phyloP scores from a whole-genome alignment of 805 yeast species.

The Wickerhamomyces mucosus region DNA sequence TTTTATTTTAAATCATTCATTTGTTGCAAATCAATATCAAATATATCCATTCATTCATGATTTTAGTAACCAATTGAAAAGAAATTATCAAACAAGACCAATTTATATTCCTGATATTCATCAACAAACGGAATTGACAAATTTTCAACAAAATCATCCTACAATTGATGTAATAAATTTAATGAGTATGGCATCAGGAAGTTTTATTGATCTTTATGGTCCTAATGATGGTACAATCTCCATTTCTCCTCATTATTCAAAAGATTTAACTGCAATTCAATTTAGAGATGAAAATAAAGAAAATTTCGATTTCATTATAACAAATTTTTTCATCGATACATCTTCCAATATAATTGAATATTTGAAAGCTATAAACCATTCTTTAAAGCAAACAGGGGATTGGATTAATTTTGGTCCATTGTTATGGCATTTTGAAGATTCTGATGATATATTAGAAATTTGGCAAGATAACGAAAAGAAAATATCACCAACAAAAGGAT shows the following conservation, averaged over 20 bases:
- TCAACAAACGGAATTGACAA: slow-evolving; percentile 29
- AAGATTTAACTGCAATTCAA: slow-evolving; percentile 27
- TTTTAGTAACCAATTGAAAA: slow-evolving; percentile 33
- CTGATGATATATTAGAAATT: slow-evolving; percentile 22
- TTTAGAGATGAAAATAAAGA: slow-evolving; percentile 32
- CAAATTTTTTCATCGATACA: slow-evolving; percentile 58
- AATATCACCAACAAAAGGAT: slow-evolving; percentile 35
- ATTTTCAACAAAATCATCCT: slow-evolving; percentile 20
- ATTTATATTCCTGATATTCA: slow-evolving; percentile 44
- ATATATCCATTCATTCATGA: slow-evolving; percentile 50
- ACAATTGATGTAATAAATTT: slow-evolving; percentile 35
- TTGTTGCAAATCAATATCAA: slow-evolving; percentile 27
- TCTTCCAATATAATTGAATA: slow-evolving; percentile 52
- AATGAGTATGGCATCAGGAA: slow-evolving; percentile 69
- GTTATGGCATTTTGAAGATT: slow-evolving; percentile 63
- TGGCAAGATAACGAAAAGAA: slow-evolving; percentile 6
- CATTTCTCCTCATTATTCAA: slow-evolving; percentile 10
- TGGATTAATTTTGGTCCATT: slow-evolving; percentile 67
- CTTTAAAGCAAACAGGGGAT: slow-evolving; percentile 34
- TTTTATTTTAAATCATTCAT: slow-evolving; percentile 40
- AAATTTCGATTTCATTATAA: slow-evolving; percentile 36
- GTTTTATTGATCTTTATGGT: slow-evolving; percentile 60
- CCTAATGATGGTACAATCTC: slow-evolving; percentile 22
- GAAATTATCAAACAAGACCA: slow-evolving; percentile 41
- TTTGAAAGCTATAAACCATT: slow-evolving; percentile 35